These are phyloP conservation scores for Annona squamosa DNA, from an alignment of 164 flowering plant genomes.

Conservation along the genomic window DNA sequence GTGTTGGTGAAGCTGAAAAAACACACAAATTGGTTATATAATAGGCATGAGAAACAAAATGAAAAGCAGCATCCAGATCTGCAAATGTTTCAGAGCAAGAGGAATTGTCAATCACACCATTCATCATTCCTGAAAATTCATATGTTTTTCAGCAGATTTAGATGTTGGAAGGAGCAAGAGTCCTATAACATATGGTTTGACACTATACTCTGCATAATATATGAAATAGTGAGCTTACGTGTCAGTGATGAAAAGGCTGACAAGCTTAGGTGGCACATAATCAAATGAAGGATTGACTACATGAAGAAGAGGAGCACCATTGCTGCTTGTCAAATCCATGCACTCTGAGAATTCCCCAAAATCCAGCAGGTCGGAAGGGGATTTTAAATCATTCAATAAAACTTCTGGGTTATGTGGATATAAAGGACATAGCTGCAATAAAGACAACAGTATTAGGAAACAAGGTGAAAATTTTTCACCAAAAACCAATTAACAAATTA, in stretches of 20 bases:
- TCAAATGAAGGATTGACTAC: conserved; percentile 97
- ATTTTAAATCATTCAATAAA: conserved; percentile 84
- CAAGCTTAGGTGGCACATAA: conserved; percentile 97
- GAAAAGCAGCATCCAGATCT: too few relatives aligned
- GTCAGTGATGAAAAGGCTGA: conserved; percentile 92
- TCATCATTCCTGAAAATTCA: neutral
- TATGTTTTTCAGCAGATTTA: neutral
- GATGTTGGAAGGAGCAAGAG: neutral
- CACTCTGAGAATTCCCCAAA: conserved; percentile 98
- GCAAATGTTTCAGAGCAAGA: neutral
- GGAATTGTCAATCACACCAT: neutral
- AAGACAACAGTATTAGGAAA: conserved; percentile 8
- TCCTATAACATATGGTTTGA: neutral
- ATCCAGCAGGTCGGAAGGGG: conserved; percentile 92
- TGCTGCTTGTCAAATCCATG: conserved; percentile 76
- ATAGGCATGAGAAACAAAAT: too few relatives aligned
- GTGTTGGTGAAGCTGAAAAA: too few relatives aligned
- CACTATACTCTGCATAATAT: neutral
- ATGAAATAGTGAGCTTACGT: conserved; percentile 51
- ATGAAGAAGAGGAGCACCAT: conserved; percentile 78
- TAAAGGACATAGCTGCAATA: conserved; percentile 81
- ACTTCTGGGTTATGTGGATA: conserved; percentile 99
- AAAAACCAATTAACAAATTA: neutral
- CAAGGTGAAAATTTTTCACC: neutral
- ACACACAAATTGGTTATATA: too few relatives aligned